Percentiles rank a stretch among this genome's conserved stretches.
Evolutionary conservation across 2,329 filamentous ascomycete genomes (phyloP).

Genomic region (Claviceps citrina): DNA sequence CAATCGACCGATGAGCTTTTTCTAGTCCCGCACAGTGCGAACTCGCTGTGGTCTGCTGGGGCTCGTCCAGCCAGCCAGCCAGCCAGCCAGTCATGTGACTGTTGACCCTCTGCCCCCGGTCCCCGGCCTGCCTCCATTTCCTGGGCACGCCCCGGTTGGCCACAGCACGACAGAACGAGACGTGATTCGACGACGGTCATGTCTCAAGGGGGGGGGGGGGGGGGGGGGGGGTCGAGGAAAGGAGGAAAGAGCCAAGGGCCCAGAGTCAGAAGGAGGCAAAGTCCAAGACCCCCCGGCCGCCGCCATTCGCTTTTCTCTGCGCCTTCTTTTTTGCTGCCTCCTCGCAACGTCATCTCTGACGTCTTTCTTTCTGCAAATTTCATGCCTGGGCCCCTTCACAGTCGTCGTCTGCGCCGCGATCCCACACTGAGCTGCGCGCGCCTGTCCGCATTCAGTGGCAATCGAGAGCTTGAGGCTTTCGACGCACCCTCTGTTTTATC

Average conservation of each 20-base stretch:
- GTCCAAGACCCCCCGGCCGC: slow-evolving; percentile 9
- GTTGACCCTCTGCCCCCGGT: not conserved
- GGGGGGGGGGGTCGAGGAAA: not conserved
- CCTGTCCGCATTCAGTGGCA: slow-evolving; percentile 3
- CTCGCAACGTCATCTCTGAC: slow-evolving; percentile 33
- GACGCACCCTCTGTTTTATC: slow-evolving; percentile 1
- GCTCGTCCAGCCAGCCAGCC: slow-evolving; percentile 2
- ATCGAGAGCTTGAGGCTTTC: slow-evolving; percentile 1
- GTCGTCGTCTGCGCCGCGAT: slow-evolving; percentile 19
- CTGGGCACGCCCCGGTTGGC: no score
- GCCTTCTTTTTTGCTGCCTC: slow-evolving; percentile 21
- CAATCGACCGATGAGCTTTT: slow-evolving; percentile 3
- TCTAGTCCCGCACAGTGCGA: slow-evolving; percentile 5
- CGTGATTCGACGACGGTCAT: no score
- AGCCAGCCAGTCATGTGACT: not conserved
- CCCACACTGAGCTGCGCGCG: slow-evolving; percentile 6
- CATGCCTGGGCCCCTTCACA: slow-evolving; percentile 21
- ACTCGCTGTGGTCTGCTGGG: not conserved
- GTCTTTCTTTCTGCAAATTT: slow-evolving; percentile 25
- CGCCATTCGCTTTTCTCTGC: slow-evolving; percentile 18
- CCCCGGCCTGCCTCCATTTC: no score
- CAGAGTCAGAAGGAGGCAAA: not conserved
- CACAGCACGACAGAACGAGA: no score
- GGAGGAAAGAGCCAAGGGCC: not conserved
- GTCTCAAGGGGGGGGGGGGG: no score